These are phyloP conservation scores for Zelopaecilomyces penicillatus DNA, from an alignment of 2,329 filamentous ascomycete species.

Conservation along the genomic window DNA sequence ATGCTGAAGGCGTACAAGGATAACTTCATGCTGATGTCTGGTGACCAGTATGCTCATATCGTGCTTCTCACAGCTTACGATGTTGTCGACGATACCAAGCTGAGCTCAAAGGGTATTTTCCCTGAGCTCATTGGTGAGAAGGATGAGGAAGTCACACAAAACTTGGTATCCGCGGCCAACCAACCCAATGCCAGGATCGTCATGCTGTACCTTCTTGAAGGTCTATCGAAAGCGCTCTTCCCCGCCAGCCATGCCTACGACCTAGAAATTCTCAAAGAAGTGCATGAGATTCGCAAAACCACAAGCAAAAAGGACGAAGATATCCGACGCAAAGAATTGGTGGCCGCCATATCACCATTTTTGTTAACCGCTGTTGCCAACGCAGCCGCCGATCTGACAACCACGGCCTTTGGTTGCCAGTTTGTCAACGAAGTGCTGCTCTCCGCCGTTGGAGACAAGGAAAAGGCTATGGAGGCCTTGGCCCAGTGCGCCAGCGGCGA, in stretches of 20 bases:
- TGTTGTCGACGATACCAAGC: constrained; percentile 87
- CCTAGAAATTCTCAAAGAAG: constrained; percentile 63
- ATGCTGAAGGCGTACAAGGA: constrained; percentile 87
- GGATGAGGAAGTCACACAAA: constrained; percentile 52
- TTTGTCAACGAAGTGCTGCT: constrained; percentile 78
- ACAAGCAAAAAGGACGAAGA: constrained; percentile 92
- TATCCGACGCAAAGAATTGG: constrained; percentile 65
- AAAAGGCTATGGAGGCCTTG: constrained; percentile 61
- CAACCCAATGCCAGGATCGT: constrained; percentile 58
- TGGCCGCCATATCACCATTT: constrained; percentile 63
- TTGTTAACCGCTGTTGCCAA: constrained; percentile 66
- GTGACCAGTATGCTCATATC: constrained; percentile 68
- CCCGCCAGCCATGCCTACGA: constrained; percentile 55
- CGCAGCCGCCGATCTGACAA: constrained; percentile 58
- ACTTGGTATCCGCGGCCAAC: constrained; percentile 55
- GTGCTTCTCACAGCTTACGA: constrained; percentile 83
- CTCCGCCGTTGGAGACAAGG: constrained; percentile 65
- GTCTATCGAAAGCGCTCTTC: constrained; percentile 52
- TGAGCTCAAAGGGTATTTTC: constrained; percentile 78
- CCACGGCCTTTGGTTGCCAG: constrained; percentile 77
- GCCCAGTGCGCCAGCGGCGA: constrained; percentile 54
- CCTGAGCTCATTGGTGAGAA: constrained; percentile 74
- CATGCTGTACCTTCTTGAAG: constrained; percentile 75
- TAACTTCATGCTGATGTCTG: constrained; percentile 75
- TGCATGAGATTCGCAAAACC: constrained; percentile 68